Evolutionary conservation across 768 basidiomycete genomes (phyloP).

Genomic region (Lactarius hatsudake): DNA sequence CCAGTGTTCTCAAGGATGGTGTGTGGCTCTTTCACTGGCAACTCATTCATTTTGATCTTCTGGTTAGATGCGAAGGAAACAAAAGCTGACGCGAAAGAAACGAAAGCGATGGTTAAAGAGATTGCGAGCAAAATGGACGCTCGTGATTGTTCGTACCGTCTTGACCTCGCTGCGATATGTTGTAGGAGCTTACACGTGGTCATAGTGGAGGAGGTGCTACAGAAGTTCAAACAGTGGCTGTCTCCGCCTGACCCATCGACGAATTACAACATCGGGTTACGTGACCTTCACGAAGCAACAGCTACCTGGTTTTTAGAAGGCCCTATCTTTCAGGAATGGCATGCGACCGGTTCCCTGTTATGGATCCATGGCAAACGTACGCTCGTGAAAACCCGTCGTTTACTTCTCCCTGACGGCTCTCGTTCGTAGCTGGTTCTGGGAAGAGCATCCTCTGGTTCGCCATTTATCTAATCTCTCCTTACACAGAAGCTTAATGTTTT

Average conservation of each 20-base stretch:
- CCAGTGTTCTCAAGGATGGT: not conserved
- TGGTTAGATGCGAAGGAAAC: not conserved
- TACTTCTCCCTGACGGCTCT: too few relatives aligned
- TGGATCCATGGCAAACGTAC: too few relatives aligned
- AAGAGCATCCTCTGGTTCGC: too few relatives aligned
- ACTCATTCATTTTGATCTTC: not conserved
- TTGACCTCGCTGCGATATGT: not conserved
- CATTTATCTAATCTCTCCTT: too few relatives aligned
- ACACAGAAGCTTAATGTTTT: too few relatives aligned
- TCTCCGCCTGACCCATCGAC: not conserved
- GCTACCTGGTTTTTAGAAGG: too few relatives aligned
- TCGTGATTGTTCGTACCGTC: not conserved
- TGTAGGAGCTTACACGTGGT: not conserved
- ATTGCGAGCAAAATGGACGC: not conserved
- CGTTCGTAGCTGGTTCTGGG: too few relatives aligned
- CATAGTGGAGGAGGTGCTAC: not conserved
- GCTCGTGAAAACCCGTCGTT: too few relatives aligned
- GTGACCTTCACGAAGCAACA: too few relatives aligned
- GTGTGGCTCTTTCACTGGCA: not conserved
- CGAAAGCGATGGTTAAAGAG: not conserved
- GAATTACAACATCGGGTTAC: too few relatives aligned
- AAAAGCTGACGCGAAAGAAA: not conserved
- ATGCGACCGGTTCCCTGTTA: too few relatives aligned
- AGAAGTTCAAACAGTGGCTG: not conserved
- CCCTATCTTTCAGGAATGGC: too few relatives aligned